Conservation (phyloP, 2,329 filamentous ascomycete genomes). For the Sporothrix humicola region DNA sequence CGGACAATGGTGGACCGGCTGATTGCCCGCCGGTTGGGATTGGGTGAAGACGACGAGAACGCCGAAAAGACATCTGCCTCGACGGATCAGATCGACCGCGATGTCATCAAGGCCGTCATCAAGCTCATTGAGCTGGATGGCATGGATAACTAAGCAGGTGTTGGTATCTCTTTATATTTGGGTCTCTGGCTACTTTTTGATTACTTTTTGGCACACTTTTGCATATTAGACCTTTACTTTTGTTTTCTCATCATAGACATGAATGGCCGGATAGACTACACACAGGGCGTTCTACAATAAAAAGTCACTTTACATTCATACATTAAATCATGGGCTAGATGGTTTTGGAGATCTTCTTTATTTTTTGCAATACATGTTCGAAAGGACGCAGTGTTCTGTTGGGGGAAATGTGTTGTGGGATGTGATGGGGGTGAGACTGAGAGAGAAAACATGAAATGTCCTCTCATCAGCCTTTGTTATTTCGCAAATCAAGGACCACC, state of each 20-base stretch:
- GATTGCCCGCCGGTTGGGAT: conserved; percentile 79
- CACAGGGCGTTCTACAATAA: background rate
- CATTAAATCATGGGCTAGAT: background rate
- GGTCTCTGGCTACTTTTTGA: background rate
- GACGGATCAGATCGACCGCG: conserved; percentile 61
- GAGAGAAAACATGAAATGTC: background rate
- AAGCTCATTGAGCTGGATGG: conserved; percentile 89
- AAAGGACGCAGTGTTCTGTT: conserved; percentile 26
- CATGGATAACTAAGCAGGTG: conserved; percentile 60
- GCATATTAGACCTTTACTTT: background rate
- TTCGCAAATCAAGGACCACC: conserved; percentile 22
- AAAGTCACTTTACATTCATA: background rate
- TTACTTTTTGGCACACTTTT: background rate
- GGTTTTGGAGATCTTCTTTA: conserved; percentile 3
- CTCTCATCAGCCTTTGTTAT: background rate
- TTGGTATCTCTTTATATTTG: background rate
- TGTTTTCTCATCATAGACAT: background rate
- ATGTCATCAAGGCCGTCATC: conserved; percentile 77
- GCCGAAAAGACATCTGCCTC: background rate
- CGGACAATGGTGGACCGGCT: conserved; percentile 86
- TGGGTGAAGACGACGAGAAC: conserved; percentile 57
- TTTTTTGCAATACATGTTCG: conserved; percentile 28
- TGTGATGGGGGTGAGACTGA: background rate
- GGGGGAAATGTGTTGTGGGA: conserved; percentile 21
- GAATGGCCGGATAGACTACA: conserved; percentile 12